Percentiles rank a stretch among this genome's conserved stretches.
phyloP scores from a whole-genome alignment of 345 rosid genomes.

The Lumnitzera racemosa region DNA sequence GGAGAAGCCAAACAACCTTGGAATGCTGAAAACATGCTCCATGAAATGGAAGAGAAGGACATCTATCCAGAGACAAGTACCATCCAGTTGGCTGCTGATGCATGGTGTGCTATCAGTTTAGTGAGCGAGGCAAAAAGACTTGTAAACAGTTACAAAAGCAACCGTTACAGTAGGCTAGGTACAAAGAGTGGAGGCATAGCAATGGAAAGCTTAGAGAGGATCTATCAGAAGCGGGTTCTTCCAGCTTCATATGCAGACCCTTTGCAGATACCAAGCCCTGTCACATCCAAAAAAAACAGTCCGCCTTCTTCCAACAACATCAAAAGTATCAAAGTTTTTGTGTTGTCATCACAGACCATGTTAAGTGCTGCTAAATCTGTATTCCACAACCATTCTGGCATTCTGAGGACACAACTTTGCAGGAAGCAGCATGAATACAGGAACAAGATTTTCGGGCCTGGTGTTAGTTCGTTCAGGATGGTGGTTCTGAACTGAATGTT shows the following conservation, averaged over 20 bases:
- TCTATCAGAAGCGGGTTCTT: slow-evolving; percentile 18
- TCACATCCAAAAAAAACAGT: slow-evolving; percentile 16
- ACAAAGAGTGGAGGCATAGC: slow-evolving; percentile 17
- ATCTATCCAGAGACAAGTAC: slow-evolving; percentile 51
- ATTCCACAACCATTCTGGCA: slow-evolving; percentile 12
- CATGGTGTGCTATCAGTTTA: slow-evolving; percentile 73
- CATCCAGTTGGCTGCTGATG: slow-evolving; percentile 63
- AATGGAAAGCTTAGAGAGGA: slow-evolving; percentile 20
- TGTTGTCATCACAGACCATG: slow-evolving; percentile 13
- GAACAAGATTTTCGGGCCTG: slow-evolving; percentile 16
- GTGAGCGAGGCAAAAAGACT: slow-evolving; percentile 47
- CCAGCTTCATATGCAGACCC: slow-evolving; percentile 20
- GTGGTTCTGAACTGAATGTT: slow-evolving; percentile 12
- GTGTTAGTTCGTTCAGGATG: slow-evolving; percentile 15
- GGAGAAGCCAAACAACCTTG: slow-evolving; percentile 82
- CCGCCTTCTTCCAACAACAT: slow-evolving; percentile 9
- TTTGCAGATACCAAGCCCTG: slow-evolving; percentile 23
- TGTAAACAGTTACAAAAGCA: slow-evolving; percentile 11
- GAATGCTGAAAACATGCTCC: slow-evolving; percentile 72
- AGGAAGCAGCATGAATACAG: slow-evolving; percentile 28
- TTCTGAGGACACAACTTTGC: slow-evolving; percentile 27
- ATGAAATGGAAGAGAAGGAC: slow-evolving; percentile 51
- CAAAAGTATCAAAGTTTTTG: slow-evolving; percentile 16
- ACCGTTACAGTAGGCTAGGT: slow-evolving; percentile 15
- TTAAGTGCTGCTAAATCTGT: slow-evolving; percentile 15